Evolutionary conservation across 768 basidiomycete genomes (phyloP).

Genomic region (Postia placenta): DNA sequence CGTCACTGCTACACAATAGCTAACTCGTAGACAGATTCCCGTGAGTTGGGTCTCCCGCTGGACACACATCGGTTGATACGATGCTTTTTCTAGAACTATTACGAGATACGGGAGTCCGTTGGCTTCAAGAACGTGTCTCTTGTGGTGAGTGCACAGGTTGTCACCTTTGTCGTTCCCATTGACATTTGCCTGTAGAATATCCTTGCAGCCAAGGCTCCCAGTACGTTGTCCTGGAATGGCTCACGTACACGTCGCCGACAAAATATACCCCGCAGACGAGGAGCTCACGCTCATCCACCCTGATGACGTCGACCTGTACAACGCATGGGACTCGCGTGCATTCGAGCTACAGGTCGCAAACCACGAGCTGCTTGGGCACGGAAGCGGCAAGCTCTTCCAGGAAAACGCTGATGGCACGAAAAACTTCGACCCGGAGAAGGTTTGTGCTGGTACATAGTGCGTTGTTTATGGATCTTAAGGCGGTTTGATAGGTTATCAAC

Average conservation of each 20-base stretch:
- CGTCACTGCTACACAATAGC: not conserved
- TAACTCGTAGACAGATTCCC: slow-evolving; percentile 44
- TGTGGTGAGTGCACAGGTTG: slow-evolving; percentile 41
- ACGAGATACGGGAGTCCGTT: slow-evolving; percentile 70
- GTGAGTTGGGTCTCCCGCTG: slow-evolving; percentile 27
- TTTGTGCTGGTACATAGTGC: not conserved
- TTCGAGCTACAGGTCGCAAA: slow-evolving; percentile 90
- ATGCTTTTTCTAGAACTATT: slow-evolving; percentile 54
- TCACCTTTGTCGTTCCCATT: not conserved
- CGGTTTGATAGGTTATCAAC: slow-evolving; percentile 57
- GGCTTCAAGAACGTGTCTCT: slow-evolving; percentile 92
- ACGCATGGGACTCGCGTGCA: slow-evolving; percentile 69
- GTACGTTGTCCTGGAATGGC: slow-evolving; percentile 31
- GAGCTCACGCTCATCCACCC: slow-evolving; percentile 79
- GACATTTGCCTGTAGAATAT: slow-evolving; percentile 48
- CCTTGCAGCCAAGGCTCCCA: slow-evolving; percentile 80
- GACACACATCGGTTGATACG: not conserved
- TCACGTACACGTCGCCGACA: not conserved
- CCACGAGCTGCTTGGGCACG: slow-evolving; percentile 84
- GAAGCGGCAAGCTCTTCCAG: slow-evolving; percentile 77
- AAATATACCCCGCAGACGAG: slow-evolving; percentile 44
- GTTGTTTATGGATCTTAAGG: not conserved
- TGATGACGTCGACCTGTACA: slow-evolving; percentile 68
- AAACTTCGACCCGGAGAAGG: slow-evolving; percentile 77
- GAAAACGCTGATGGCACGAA: slow-evolving; percentile 69